Evolutionary conservation across 176 grass and related monocot species (phyloP), one percentile per base, ranked within the genome.

Genomic region (Chloris gayana): DNA sequence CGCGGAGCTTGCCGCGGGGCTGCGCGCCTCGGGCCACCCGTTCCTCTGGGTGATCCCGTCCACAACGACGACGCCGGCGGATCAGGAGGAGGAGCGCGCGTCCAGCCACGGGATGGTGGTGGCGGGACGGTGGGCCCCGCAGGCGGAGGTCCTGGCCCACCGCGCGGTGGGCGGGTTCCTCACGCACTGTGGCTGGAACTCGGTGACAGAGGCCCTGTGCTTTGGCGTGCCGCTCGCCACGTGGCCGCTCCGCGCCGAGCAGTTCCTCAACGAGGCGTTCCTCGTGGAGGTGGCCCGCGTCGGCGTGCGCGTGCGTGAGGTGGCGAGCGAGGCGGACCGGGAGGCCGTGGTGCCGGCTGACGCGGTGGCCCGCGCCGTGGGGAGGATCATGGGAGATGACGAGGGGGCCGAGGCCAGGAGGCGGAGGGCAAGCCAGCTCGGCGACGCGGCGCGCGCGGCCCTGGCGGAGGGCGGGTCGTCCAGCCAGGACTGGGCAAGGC

Each of bases 251-350:
- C 75, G 84, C 14, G 82, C 82, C 24, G 86, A 89, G 68, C 86
- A 92, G 72, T 92, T 92, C 65, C 50, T 87, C 13, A 92, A 92
- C 74, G 90, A 92, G 83, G 46, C 27, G 64, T 63, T 86, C 73
- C 83, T 89, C 46, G 78, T 89, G 35, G 86, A 77, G 21, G 79
- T 86, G 69, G 29, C 78, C 88, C 31, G 75, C 25, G 61, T 87
- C 9, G 88, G 84, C 51, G 67, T 87, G 64, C 53, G 83, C 19
- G 86, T 83, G 64, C 24, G 86, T 4, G 83, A 69, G 72, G 56
- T 42, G 58, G 54, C 24, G 22, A 12, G 32, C 22, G 44, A 61
- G 26, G 70, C 29, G 25, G 74, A 82, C 25, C 9, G 21, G 53
- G 82, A 75, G 13, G 69, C 34, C 17, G 39, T 88, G 56, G 74